phyloP scores from a whole-genome alignment of 2,329 filamentous ascomycete species.

The Nemania abortiva region DNA sequence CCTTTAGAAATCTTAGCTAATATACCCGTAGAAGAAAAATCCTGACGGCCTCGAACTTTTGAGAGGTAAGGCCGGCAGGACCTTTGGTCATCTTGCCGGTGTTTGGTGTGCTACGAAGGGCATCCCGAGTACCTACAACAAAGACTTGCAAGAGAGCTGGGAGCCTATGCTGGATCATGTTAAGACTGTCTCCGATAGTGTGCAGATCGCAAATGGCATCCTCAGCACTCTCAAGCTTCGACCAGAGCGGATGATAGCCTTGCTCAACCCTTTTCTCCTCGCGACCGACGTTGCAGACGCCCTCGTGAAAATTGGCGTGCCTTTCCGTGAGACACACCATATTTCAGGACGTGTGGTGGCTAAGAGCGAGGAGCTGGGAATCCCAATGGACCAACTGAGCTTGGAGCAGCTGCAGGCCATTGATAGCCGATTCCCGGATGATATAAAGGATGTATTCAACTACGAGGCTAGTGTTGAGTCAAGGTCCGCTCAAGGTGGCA shows the following conservation, averaged over 20 bases:
- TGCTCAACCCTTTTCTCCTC: conserved; percentile 85
- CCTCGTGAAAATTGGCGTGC: conserved; percentile 76
- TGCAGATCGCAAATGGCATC: conserved; percentile 85
- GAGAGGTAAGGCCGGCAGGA: conserved; percentile 80
- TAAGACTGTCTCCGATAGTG: conserved; percentile 82
- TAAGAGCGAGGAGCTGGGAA: conserved; percentile 73
- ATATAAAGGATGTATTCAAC: conserved; percentile 78
- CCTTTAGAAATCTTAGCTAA: conserved; percentile 23
- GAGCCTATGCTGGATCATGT: conserved; percentile 86
- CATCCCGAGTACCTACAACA: conserved; percentile 78
- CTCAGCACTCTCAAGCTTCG: conserved; percentile 77
- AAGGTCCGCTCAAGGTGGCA: conserved; percentile 77
- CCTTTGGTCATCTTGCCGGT: conserved; percentile 78
- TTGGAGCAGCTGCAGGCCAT: conserved; percentile 76
- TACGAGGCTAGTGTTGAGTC: conserved; percentile 88
- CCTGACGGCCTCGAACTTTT: conserved; percentile 74
- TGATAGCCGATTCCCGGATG: conserved; percentile 76
- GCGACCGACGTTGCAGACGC: conserved; percentile 78
- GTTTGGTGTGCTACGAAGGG: conserved; percentile 67
- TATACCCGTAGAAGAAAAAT: conserved; percentile 58
- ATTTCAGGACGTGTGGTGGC: conserved; percentile 81
- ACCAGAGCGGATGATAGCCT: conserved; percentile 81
- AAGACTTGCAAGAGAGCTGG: conserved; percentile 88
- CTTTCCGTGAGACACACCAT: conserved; percentile 86
- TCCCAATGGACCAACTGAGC: conserved; percentile 78